These are phyloP conservation scores for Serendipita sp. DNA, from an alignment of 768 basidiomycete genomes.

Conservation along the genomic window DNA sequence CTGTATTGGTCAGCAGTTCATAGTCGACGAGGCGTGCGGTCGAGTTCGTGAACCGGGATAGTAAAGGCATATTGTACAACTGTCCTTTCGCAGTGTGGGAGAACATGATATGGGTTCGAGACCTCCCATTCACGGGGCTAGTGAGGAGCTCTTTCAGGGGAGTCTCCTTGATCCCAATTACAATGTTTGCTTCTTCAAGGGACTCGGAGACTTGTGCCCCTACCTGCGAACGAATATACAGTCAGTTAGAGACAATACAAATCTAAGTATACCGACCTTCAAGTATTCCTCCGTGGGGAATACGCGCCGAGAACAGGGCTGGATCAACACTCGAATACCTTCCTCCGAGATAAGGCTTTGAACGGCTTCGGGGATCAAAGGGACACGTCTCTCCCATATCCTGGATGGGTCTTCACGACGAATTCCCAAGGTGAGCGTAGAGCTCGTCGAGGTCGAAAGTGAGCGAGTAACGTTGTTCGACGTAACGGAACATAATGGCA, in stretches of 20 bases:
- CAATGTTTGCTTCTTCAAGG: conserved; percentile 52
- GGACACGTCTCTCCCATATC: conserved; percentile 77
- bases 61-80: conserved; percentile 65
- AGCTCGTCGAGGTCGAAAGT: not conserved
- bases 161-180: conserved; percentile 83
- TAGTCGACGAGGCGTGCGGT: conserved; percentile 62
- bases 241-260: not conserved
- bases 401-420: conserved; percentile 64
- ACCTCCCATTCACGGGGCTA: conserved; percentile 14
- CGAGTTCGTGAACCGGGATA: conserved; percentile 37
- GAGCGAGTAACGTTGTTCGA: no score
- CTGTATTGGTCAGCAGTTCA: conserved; percentile 51
- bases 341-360: conserved; percentile 38
- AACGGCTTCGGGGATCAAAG: conserved; percentile 66
- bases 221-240: conserved; percentile 32
- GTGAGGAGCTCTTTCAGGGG: conserved; percentile 42
- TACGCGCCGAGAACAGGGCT: conserved; percentile 61
- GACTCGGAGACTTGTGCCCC: conserved; percentile 50
- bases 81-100: conserved; percentile 85
- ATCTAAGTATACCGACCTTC: conserved; percentile 28
- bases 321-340: conserved; percentile 53
- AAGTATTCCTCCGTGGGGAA: conserved; percentile 48
- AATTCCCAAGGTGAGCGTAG: conserved; percentile 30
- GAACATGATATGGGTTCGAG: conserved; percentile 78
- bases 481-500: not conserved